These are phyloP conservation scores for Kwoniella heveanensis DNA, from an alignment of 768 basidiomycete genomes.

Conservation along the genomic window DNA sequence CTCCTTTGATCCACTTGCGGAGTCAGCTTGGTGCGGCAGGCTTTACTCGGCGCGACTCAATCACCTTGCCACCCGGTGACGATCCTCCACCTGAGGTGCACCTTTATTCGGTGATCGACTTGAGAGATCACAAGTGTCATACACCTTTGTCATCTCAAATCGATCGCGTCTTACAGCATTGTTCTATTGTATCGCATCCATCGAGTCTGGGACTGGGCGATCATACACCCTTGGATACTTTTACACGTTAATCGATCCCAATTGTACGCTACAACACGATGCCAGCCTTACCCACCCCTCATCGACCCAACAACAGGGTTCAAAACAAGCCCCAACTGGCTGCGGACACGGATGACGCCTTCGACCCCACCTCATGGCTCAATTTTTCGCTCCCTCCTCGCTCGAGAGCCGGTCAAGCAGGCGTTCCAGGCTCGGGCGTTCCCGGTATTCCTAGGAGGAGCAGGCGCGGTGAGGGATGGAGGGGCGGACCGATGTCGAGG, in stretches of 20 bases:
- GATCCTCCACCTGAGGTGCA: not conserved
- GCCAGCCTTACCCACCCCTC: slow-evolving; percentile 16
- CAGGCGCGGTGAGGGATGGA: slow-evolving; percentile 63
- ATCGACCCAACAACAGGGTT: not conserved
- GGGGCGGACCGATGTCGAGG: slow-evolving; percentile 78
- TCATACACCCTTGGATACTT: no score
- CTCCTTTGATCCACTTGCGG: no score
- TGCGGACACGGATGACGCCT: slow-evolving; percentile 22
- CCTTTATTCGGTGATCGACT: not conserved
- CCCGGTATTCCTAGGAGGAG: slow-evolving; percentile 67
- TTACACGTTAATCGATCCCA: not conserved
- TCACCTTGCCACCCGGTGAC: slow-evolving; percentile 1
- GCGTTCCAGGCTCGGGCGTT: slow-evolving; percentile 38
- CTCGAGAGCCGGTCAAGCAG: slow-evolving; percentile 60
- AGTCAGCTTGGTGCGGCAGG: no score
- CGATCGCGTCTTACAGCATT: not conserved
- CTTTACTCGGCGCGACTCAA: not conserved
- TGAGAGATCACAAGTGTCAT: not conserved
- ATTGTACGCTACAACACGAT: not conserved
- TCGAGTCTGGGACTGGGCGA: no score
- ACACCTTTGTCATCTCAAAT: not conserved
- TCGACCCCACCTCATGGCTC: slow-evolving; percentile 59
- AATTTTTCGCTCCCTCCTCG: slow-evolving; percentile 92
- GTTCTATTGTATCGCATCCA: no score
- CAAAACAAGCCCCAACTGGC: slow-evolving; percentile 19